Conservation (phyloP, 2,329 filamentous ascomycete genomes). For the Alternaria sp. region DNA sequence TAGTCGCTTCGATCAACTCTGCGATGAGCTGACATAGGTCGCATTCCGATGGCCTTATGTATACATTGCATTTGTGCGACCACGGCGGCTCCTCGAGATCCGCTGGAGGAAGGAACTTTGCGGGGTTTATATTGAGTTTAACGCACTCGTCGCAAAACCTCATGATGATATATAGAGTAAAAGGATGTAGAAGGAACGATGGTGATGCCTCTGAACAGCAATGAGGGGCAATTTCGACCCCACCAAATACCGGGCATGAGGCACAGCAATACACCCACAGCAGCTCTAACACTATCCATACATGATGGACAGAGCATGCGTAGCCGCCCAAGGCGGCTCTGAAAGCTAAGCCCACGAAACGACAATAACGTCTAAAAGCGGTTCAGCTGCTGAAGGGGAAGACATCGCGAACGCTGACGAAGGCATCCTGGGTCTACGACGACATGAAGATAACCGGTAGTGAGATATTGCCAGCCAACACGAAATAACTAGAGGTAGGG, state of each 20-base stretch:
- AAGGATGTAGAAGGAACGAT: accelerated
- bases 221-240: not conserved
- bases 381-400: not conserved
- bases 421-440: not conserved
- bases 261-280: not conserved
- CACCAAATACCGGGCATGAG: not conserved
- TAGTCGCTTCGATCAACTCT: too few species aligned
- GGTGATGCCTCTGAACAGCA: not conserved
- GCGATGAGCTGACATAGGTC: too few species aligned
- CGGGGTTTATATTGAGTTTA: too few species aligned
- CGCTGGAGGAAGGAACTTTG: too few species aligned
- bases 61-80: too few species aligned
- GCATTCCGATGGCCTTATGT: too few species aligned
- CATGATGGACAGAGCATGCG: not conserved
- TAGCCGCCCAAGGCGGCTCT: not conserved
- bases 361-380: not conserved
- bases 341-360: not conserved
- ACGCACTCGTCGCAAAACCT: too few species aligned
- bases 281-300: not conserved
- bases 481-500: not conserved
- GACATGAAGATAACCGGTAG: not conserved
- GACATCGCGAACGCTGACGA: not conserved
- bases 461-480: not conserved
- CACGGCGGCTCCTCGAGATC: too few species aligned
- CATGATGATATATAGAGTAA: not conserved